A percentile compares a stretch with the other conserved stretches of the same genome.
phyloP scores from a whole-genome alignment of 345 rosid genomes.

The Gossypium thurberi region DNA sequence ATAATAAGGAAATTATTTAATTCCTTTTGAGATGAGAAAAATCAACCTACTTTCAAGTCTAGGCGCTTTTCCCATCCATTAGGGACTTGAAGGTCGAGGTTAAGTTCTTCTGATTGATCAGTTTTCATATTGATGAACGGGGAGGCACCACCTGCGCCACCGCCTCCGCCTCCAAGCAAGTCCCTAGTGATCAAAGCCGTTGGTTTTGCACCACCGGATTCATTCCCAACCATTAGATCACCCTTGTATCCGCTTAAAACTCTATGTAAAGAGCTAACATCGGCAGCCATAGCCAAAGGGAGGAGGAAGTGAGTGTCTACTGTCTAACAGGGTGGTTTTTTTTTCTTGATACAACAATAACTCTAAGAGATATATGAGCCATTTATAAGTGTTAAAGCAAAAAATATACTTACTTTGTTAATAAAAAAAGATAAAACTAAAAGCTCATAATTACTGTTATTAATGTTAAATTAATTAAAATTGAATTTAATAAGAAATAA shows the following conservation, averaged over 20 bases:
- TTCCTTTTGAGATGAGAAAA: background rate
- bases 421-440: background rate
- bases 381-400: slow-evolving; percentile 1
- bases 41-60: slow-evolving; percentile 59
- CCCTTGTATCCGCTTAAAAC: slow-evolving; percentile 5
- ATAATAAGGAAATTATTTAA: background rate
- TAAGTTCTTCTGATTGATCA: slow-evolving; percentile 63
- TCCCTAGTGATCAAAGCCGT: slow-evolving; percentile 61
- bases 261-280: slow-evolving; percentile 9
- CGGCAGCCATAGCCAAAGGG: slow-evolving; percentile 10
- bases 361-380: background rate
- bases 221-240: background rate
- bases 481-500: background rate
- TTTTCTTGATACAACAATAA: background rate
- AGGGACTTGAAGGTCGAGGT: slow-evolving; percentile 87
- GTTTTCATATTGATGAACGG: background rate
- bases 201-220: slow-evolving; percentile 25
- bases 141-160: slow-evolving; percentile 24
- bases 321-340: no score
- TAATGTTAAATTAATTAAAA: background rate
- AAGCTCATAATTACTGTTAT: background rate
- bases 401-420: background rate
- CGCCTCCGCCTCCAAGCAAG: slow-evolving; percentile 33
- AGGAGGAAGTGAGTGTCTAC: background rate
- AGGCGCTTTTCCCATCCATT: slow-evolving; percentile 85